A percentile compares a stretch with the other conserved stretches of the same genome.
Evolutionary conservation across 305 asterid species (phyloP).

Genomic region (Caryopteris hybrid): DNA sequence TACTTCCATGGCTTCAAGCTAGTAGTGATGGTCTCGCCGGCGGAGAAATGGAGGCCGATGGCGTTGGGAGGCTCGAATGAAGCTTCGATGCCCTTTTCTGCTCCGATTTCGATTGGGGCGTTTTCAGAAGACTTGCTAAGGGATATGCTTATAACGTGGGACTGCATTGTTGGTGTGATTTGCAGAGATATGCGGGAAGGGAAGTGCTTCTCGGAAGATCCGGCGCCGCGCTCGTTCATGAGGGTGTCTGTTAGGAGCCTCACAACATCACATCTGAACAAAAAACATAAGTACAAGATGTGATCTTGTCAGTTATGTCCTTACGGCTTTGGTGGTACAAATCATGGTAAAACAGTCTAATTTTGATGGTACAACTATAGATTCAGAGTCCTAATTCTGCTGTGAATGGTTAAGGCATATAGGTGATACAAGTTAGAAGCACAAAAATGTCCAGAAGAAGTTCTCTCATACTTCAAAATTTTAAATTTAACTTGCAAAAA

Average conservation of each 20-base stretch:
- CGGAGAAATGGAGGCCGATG: constrained; percentile 55
- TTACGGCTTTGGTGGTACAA: no score
- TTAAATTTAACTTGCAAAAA: no score
- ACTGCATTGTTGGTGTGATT: constrained; percentile 56
- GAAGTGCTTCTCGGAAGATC: constrained; percentile 73
- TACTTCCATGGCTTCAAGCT: constrained; percentile 82
- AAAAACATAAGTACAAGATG: background rate
- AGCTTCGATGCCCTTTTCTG: constrained; percentile 60
- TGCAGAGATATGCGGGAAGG: constrained; percentile 73
- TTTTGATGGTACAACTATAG: no score
- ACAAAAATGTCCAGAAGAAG: no score
- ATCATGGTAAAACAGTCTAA: no score
- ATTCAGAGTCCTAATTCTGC: no score
- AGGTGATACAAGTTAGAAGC: no score
- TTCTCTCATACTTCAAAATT: no score
- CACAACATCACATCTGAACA: constrained; percentile 58
- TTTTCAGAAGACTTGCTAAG: constrained; percentile 73
- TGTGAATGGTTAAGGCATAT: no score
- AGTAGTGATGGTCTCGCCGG: constrained; percentile 52
- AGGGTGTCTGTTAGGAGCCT: constrained; percentile 54
- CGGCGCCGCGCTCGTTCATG: constrained; percentile 67
- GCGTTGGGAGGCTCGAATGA: constrained; percentile 59
- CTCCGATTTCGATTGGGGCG: constrained; percentile 47
- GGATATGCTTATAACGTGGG: constrained; percentile 62
- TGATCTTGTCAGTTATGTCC: no score